phyloP scores from a whole-genome alignment of 768 basidiomycete species.

The Scleroderma bovista region DNA sequence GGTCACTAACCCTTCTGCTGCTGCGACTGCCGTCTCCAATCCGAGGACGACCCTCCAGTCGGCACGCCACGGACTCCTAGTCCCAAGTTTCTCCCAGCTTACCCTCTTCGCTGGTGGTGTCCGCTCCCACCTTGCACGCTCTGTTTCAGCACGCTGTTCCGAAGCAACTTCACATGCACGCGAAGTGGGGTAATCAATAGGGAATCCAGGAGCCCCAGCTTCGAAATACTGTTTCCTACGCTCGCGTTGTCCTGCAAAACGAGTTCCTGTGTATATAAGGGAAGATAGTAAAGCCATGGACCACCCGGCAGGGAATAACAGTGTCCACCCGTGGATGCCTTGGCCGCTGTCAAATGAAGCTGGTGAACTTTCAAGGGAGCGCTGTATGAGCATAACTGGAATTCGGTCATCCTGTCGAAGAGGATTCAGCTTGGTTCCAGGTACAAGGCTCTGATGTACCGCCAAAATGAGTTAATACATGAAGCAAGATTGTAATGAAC shows the following conservation, averaged over 20 bases:
- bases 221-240: slow-evolving; percentile 79
- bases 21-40: slow-evolving; percentile 20
- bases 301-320: slow-evolving; percentile 87
- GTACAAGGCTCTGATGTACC: slow-evolving; percentile 56
- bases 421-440: slow-evolving; percentile 67
- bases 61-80: slow-evolving; percentile 65
- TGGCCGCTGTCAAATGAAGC: slow-evolving; percentile 26
- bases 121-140: slow-evolving; percentile 61
- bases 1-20: slow-evolving; percentile 37
- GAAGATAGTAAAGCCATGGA: slow-evolving; percentile 85
- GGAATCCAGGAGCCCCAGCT: slow-evolving; percentile 69
- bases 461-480: neutral
- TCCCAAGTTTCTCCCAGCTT: slow-evolving; percentile 62
- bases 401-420: slow-evolving; percentile 75
- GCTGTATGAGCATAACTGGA: slow-evolving; percentile 79
- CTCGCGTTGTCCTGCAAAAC: slow-evolving; percentile 82
- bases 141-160: slow-evolving; percentile 43
- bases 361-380: slow-evolving; percentile 46
- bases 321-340: slow-evolving; percentile 78
- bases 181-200: slow-evolving; percentile 70
- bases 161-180: slow-evolving; percentile 49
- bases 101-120: slow-evolving; percentile 86
- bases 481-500: slow-evolving; percentile 3
- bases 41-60: slow-evolving; percentile 77
- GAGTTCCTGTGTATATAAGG: slow-evolving; percentile 75